Evolutionary conservation across 176 grass and related monocot genomes (phyloP).

Genomic region (Avena insularis): DNA sequence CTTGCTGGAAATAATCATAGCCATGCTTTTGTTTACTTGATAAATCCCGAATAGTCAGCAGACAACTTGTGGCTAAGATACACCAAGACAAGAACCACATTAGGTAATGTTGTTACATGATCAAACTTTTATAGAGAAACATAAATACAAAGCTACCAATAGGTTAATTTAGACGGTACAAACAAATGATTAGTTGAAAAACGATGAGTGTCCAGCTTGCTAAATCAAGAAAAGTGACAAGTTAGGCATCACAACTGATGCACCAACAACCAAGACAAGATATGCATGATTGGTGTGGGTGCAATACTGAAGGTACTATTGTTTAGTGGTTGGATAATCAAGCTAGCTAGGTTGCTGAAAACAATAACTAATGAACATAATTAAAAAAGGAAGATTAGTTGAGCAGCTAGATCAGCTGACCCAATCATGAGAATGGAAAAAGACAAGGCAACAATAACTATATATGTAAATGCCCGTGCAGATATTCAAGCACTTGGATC

Average conservation of each 20-base stretch:
- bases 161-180: not conserved
- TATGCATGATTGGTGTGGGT: constrained; percentile 31
- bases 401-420: constrained; percentile 41
- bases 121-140: constrained; percentile 32
- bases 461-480: not conserved
- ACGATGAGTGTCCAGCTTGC: constrained; percentile 7
- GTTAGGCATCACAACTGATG: constrained; percentile 36
- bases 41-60: constrained; percentile 34
- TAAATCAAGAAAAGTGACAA: constrained; percentile 50
- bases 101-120: constrained; percentile 27
- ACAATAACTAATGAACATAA: constrained; percentile 40
- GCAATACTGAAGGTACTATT: not conserved
- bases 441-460: constrained; percentile 4
- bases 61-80: constrained; percentile 41
- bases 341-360: constrained; percentile 11
- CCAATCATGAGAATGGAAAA: constrained; percentile 43
- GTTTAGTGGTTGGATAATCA: constrained; percentile 33
- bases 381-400: constrained; percentile 47
- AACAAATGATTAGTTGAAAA: constrained; percentile 27
- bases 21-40: constrained; percentile 31
- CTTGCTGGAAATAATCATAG: not conserved
- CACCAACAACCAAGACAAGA: constrained; percentile 30
- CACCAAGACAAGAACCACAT: constrained; percentile 42
- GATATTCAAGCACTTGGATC: constrained; percentile 32
- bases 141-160: not conserved